Evolutionary conservation across 306 rosid species (phyloP).

Genomic region (Hippophae tibetana): DNA sequence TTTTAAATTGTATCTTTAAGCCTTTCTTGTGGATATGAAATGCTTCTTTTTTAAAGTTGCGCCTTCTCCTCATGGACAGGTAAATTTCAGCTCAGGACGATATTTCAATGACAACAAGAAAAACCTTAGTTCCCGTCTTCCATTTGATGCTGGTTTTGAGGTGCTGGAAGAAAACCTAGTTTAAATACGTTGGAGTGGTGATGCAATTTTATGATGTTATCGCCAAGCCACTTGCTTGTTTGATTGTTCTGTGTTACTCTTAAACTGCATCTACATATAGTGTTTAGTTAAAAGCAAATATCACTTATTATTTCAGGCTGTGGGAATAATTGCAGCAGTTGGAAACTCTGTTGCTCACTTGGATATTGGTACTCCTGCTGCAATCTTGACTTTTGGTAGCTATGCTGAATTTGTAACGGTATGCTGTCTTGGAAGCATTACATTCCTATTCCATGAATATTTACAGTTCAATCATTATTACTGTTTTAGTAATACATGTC

Average conservation of each 20-base stretch:
- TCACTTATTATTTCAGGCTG: constrained; percentile 47
- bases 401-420: constrained; percentile 76
- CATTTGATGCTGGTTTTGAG: constrained; percentile 98
- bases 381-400: constrained; percentile 83
- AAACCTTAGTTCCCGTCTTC: constrained; percentile 53
- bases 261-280: background rate
- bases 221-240: background rate
- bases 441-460: background rate
- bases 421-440: constrained; percentile 8
- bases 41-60: no score
- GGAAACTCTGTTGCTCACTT: constrained; percentile 69
- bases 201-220: background rate
- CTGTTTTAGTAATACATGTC: background rate
- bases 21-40: no score
- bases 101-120: constrained; percentile 54
- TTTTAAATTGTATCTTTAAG: background rate
- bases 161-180: constrained; percentile 27
- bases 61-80: constrained; percentile 31
- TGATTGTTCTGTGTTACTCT: background rate
- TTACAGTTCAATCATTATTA: constrained; percentile 5
- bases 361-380: constrained; percentile 81
- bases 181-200: background rate
- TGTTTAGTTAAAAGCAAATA: constrained; percentile 12
- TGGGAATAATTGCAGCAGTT: constrained; percentile 82
- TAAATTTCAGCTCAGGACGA: constrained; percentile 92